A percentile compares a stretch with the other conserved stretches of the same genome.
These are phyloP conservation scores for Leccinum pellstonianum DNA, from an alignment of 768 basidiomycete species.

Conservation along the genomic window DNA sequence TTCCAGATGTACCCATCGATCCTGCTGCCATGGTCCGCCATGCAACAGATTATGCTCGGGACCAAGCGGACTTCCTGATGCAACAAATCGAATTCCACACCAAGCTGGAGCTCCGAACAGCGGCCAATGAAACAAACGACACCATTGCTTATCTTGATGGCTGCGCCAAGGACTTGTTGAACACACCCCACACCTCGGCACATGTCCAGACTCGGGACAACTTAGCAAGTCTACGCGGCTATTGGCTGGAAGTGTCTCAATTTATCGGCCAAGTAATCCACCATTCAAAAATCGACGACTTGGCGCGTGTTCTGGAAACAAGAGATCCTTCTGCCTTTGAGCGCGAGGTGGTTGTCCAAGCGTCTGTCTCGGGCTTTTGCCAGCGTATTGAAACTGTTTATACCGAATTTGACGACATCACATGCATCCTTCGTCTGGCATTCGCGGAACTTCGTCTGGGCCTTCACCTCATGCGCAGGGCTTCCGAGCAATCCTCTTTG, in stretches of 20 bases:
- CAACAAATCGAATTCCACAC: constrained; percentile 54
- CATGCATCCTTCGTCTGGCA: constrained; percentile 61
- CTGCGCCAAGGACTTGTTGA: constrained; percentile 32
- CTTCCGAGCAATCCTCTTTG: constrained; percentile 17
- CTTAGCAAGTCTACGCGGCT: constrained; percentile 52
- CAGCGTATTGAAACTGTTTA: constrained; percentile 72
- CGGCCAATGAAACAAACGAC: constrained; percentile 56
- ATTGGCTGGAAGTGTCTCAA: constrained; percentile 75
- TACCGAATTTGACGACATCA: constrained; percentile 69
- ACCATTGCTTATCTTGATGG: constrained; percentile 46
- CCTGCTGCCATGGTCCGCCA: constrained; percentile 68
- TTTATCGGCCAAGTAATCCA: constrained; percentile 63
- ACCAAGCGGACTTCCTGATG: constrained; percentile 40
- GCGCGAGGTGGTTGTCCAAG: constrained; percentile 74
- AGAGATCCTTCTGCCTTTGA: constrained; percentile 39
- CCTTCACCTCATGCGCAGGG: constrained; percentile 49
- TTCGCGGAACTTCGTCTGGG: constrained; percentile 71
- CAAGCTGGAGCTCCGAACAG: constrained; percentile 50
- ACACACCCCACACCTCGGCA: constrained; percentile 26
- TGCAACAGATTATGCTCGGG: constrained; percentile 41
- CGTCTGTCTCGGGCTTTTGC: constrained; percentile 73
- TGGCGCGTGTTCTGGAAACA: constrained; percentile 41
- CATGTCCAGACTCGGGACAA: constrained; percentile 38
- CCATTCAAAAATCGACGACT: constrained; percentile 46
- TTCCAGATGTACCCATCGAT: constrained; percentile 86